Evolutionary conservation across 345 rosid genomes (phyloP).

Genomic region (Aegle marmelos): DNA sequence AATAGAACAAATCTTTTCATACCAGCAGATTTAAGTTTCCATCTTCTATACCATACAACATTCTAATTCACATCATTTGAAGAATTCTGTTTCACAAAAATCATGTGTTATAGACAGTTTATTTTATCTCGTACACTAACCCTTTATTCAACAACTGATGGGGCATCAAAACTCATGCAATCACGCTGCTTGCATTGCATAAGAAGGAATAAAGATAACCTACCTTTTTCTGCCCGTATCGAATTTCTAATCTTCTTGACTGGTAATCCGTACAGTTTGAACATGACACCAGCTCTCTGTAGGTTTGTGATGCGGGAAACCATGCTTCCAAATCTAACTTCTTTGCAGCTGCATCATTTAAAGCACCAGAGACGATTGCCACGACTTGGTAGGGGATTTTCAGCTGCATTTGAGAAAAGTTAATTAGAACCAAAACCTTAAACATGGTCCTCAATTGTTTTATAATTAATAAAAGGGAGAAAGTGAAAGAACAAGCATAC

Average conservation of each 20-base stretch:
- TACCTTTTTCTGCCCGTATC: constrained; percentile 95
- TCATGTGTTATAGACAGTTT: not conserved
- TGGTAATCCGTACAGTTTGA: constrained; percentile 93
- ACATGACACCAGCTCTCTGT: constrained; percentile 89
- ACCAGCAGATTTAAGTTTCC: not conserved
- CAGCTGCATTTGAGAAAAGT: constrained; percentile 49
- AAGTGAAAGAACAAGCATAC: constrained; percentile 25
- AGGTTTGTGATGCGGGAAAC: constrained; percentile 91
- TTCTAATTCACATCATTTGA: not conserved
- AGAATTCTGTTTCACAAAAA: not conserved
- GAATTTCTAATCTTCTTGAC: constrained; percentile 78
- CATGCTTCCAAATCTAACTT: constrained; percentile 94
- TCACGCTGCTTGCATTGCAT: not conserved
- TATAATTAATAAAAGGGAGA: not conserved
- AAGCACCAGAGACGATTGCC: constrained; percentile 85
- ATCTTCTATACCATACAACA: not conserved
- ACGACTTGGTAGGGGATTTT: constrained; percentile 76
- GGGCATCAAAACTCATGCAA: not conserved
- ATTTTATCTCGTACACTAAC: not conserved
- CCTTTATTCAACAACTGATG: not conserved
- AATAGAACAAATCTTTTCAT: not conserved
- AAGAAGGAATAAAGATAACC: not conserved
- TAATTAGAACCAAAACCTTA: not conserved
- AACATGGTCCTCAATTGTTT: not conserved
- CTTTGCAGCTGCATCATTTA: constrained; percentile 95